Evolutionary conservation across 768 basidiomycete genomes (phyloP), one percentile per base, ranked within the genome.

Genomic region (Rubroboletus pulcherrimus): DNA sequence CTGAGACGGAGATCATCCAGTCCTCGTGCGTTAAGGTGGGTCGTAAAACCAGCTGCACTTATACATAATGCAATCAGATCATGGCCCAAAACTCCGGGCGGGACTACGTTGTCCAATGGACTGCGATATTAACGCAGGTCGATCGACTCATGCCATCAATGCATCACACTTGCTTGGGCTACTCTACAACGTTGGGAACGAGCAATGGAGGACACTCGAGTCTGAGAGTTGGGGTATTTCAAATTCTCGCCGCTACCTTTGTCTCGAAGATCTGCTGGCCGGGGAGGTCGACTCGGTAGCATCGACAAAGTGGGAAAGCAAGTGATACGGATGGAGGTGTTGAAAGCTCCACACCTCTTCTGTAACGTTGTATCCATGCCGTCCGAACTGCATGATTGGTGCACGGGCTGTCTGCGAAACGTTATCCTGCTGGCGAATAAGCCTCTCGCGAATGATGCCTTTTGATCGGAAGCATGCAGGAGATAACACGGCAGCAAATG

Each of bases 11-110:
- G 62, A 66, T 67, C 67, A 59, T 38, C 57, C 41, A 7, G 46
- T 46, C 62, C 66, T 62, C 66, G 67, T 67, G 65, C 45, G 14
- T 67, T 67, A 69, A 67, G 58, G 67, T 67, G 67, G 66, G 67
- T 67, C 58, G 54, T 51, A 40, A 50, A 50, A 40, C 51, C 12
- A 31, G 55, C 45, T 53, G 57, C 35, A 42, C 38, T 31, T 46
- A 49, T 57, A 67, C 65, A 59, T 64, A 64, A 68, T 57, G 19
- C 38, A 17, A 34, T 29, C 40, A 34, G 37, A 48, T 53, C 46
- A 49, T 47, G 43, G 15, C 29, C 44, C 17, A 44, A 14, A 55
- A 53, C 4, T 53, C 35, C 37, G 44, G 34, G 31, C 17, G 35
- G 49, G 38, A 40, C 33, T 47, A 33, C 5, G 29, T 24, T 33